Conservation (phyloP, 371 early-diverging fungal genomes). For the Zancudomyces culisetae region DNA sequence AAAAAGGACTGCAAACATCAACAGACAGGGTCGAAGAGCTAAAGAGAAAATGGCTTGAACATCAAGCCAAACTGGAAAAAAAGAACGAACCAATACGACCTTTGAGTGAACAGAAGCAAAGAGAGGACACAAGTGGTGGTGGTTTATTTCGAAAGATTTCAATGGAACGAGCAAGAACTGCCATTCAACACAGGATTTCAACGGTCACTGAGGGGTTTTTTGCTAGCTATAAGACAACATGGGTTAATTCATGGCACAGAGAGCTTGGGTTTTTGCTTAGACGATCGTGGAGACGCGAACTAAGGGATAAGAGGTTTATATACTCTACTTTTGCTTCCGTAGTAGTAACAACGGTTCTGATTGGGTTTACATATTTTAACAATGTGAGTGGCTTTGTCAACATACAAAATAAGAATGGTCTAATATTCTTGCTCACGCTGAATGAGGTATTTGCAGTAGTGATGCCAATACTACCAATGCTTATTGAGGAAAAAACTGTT, state of each 20-base stretch:
- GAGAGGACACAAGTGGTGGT: neutral
- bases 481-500: constrained; percentile 45
- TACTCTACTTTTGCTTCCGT: constrained; percentile 5
- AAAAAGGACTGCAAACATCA: constrained; percentile 3
- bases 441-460: constrained; percentile 40
- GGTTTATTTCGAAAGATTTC: neutral
- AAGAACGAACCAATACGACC: neutral
- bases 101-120: too few relatives aligned
- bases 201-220: neutral
- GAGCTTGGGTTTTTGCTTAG: constrained; percentile 10
- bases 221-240: neutral
- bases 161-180: neutral
- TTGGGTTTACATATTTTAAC: constrained; percentile 58
- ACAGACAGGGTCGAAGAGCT: constrained; percentile 1
- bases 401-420: constrained; percentile 50
- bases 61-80: neutral
- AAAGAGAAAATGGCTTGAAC: neutral
- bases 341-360: constrained; percentile 17
- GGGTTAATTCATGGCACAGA: constrained; percentile 11
- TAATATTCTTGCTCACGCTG: constrained; percentile 43
- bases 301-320: constrained; percentile 10
- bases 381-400: constrained; percentile 32
- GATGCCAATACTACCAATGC: constrained; percentile 51
- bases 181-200: neutral
- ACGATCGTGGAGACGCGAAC: constrained; percentile 19